phyloP scores from a whole-genome alignment of 768 basidiomycete genomes.

The Pleurotus platypus region DNA sequence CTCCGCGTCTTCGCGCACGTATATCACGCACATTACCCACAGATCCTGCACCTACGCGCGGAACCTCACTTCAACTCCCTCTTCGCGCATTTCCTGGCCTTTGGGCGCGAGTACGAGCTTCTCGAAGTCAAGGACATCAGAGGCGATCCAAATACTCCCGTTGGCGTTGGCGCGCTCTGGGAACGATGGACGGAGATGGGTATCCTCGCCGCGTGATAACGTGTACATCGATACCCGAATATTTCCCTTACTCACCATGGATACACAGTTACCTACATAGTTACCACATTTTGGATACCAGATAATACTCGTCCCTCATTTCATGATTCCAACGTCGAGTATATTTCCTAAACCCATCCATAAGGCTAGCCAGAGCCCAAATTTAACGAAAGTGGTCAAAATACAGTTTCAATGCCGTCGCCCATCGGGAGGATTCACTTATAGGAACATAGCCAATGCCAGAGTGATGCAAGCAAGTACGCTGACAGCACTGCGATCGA shows the following conservation, averaged over 20 bases:
- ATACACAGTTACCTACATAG: neutral
- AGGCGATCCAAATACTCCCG: constrained; percentile 54
- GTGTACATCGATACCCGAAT: neutral
- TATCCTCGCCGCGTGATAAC: constrained; percentile 42
- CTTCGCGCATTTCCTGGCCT: constrained; percentile 96
- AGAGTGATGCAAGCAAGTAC: neutral
- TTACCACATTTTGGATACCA: neutral
- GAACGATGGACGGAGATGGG: constrained; percentile 92
- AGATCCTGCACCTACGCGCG: constrained; percentile 87
- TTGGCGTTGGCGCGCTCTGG: constrained; percentile 78
- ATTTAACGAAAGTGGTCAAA: neutral
- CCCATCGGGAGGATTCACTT: neutral
- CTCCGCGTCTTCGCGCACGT: constrained; percentile 96
- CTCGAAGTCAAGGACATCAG: constrained; percentile 87
- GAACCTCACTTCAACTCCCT: constrained; percentile 97
- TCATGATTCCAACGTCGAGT: neutral
- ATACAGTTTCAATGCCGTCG: neutral
- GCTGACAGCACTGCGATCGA: neutral
- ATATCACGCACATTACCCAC: constrained; percentile 90
- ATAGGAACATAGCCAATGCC: neutral
- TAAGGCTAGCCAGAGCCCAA: neutral
- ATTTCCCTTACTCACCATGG: neutral
- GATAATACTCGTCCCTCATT: neutral
- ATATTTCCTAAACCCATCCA: neutral
- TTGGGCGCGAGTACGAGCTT: constrained; percentile 91